phyloP scores from a whole-genome alignment of 202 grass and related monocot species.

The Dendrocalamus latiflorus region DNA sequence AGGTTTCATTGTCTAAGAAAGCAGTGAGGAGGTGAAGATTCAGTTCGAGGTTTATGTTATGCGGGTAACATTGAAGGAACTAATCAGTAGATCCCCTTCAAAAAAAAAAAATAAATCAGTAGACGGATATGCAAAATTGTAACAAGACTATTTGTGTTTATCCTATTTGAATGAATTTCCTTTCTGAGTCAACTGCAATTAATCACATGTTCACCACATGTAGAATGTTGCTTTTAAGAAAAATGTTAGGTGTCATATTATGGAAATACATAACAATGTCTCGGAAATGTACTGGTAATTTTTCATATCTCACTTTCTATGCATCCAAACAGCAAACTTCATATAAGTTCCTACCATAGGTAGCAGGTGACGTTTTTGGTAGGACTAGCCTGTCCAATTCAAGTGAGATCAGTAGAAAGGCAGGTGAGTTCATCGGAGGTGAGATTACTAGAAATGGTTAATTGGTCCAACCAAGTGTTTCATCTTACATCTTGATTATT shows the following conservation, averaged over 20 bases:
- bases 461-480: background rate
- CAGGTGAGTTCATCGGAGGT: background rate
- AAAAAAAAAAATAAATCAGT: background rate
- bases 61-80: background rate
- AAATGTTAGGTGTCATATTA: background rate
- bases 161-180: background rate
- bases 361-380: background rate
- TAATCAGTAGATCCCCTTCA: background rate
- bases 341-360: background rate
- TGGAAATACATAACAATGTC: background rate
- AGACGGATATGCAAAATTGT: background rate
- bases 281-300: background rate
- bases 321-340: background rate
- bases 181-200: background rate
- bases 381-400: background rate
- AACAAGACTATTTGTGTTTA: background rate
- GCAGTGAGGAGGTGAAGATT: background rate
- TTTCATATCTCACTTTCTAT: background rate
- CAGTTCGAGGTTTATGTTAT: background rate
- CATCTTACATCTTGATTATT: background rate
- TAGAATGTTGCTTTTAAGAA: background rate
- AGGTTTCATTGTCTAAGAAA: background rate
- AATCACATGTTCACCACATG: background rate
- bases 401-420: background rate
- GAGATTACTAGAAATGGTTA: background rate